Percentiles rank a stretch among this genome's conserved stretches.
Evolutionary conservation across 1,284 basidiomycete species (phyloP).

Genomic region (Ceratorhiza oryzae-sativae): DNA sequence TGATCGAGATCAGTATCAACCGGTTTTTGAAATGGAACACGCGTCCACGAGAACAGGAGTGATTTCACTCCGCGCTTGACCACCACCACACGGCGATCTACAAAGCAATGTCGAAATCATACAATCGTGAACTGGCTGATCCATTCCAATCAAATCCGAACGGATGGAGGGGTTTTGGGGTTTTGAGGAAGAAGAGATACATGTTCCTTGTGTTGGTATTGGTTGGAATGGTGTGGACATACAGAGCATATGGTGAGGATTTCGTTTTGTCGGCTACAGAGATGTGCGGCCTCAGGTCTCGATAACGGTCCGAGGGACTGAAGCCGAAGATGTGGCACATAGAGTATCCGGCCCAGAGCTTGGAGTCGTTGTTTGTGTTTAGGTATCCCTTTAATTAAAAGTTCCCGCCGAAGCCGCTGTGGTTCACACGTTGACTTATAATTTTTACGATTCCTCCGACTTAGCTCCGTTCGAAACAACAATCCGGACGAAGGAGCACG

Average conservation of each 20-base stretch:
- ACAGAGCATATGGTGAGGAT: constrained; percentile 14
- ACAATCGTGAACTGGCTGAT: constrained; percentile 19
- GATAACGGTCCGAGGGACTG: neutral
- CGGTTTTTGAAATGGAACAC: neutral
- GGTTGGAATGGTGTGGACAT: constrained; percentile 24
- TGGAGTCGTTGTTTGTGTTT: neutral
- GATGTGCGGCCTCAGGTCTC: neutral
- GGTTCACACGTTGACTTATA: neutral
- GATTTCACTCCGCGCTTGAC: neutral
- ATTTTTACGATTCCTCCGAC: constrained; percentile 9
- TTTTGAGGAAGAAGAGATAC: constrained; percentile 20
- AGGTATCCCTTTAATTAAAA: neutral
- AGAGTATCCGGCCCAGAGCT: neutral
- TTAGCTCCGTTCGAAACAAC: constrained; percentile 13
- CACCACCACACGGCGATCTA: constrained; percentile 25
- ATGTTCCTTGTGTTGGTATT: constrained; percentile 10
- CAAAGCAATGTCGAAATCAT: constrained; percentile 8
- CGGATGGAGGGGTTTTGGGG: neutral
- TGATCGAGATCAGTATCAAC: constrained; percentile 3
- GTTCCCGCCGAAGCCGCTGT: no score
- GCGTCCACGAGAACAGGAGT: neutral
- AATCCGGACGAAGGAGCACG: constrained; percentile 31
- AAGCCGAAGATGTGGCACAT: neutral
- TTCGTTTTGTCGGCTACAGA: neutral
- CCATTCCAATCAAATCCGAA: constrained; percentile 11